Conservation (phyloP, 2,329 filamentous ascomycete species). For the Phaeosphaeriaceae sp. region DNA sequence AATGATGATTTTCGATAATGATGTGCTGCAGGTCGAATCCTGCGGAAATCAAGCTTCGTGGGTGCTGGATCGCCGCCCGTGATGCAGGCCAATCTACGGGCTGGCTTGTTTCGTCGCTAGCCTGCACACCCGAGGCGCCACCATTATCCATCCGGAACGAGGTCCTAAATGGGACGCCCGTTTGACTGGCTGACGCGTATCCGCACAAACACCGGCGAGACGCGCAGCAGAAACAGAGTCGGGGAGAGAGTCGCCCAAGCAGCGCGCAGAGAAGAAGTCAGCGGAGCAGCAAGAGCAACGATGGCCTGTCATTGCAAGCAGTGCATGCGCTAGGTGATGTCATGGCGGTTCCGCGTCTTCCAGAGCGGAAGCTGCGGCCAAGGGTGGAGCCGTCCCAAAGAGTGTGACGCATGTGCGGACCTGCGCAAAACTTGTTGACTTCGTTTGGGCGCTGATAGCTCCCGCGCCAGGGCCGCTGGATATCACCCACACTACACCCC, state of each 20-base stretch:
- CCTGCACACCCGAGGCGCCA: slow-evolving; percentile 4
- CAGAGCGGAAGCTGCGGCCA: not conserved
- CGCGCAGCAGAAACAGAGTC: not conserved
- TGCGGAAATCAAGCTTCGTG: slow-evolving; percentile 5
- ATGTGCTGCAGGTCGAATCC: not conserved
- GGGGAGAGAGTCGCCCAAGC: not conserved
- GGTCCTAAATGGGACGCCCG: not conserved
- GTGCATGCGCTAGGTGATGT: not conserved
- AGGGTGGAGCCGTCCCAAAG: not conserved
- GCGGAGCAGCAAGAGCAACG: not conserved
- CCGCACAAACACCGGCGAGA: not conserved
- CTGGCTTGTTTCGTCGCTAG: not conserved
- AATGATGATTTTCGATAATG: not conserved
- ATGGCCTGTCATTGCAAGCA: not conserved
- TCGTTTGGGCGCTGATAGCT: not conserved
- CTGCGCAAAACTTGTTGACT: slow-evolving; percentile 2
- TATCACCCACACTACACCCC: not conserved
- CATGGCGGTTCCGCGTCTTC: not conserved
- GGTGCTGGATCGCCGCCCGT: not conserved
- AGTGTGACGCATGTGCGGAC: slow-evolving; percentile 1
- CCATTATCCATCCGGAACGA: not conserved
- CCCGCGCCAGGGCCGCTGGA: not conserved
- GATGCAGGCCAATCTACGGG: not conserved
- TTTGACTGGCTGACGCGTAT: slow-evolving; percentile 3
- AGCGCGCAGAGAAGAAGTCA: not conserved